phyloP scores from a whole-genome alignment of 225 moss, liverwort and hornwort species.

The Thuidium tamariscinum region DNA sequence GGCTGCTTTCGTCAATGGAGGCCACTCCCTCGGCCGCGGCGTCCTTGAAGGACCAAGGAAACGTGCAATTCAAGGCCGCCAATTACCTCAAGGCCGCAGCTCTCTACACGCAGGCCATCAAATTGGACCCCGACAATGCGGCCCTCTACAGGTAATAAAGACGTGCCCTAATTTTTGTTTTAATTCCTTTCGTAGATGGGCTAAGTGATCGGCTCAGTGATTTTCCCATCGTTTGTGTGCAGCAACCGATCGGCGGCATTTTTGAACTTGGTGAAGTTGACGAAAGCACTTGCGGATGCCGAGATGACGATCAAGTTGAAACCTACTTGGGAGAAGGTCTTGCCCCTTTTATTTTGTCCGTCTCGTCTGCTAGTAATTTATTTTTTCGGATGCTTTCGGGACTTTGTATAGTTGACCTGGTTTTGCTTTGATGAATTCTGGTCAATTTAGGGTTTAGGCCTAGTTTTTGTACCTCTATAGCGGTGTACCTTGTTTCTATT shows the following conservation, averaged over 20 bases:
- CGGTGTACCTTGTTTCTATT: background rate
- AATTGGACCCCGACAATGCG: slow-evolving; percentile 77
- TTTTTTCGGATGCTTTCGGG: background rate
- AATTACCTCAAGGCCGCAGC: slow-evolving; percentile 93
- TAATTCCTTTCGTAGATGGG: background rate
- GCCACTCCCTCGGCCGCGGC: slow-evolving; percentile 24
- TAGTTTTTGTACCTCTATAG: background rate
- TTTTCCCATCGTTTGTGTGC: background rate
- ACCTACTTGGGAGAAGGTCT: slow-evolving; percentile 97
- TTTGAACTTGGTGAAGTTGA: slow-evolving; percentile 78
- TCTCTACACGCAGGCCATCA: slow-evolving; percentile 95
- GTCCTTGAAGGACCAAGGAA: slow-evolving; percentile 78
- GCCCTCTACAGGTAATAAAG: slow-evolving; percentile 58
- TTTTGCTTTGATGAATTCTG: background rate
- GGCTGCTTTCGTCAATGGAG: slow-evolving; percentile 12
- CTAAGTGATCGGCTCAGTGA: background rate
- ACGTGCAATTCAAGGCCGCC: slow-evolving; percentile 69
- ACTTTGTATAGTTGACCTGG: background rate
- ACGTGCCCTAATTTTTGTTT: background rate
- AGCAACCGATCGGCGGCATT: slow-evolving; percentile 99
- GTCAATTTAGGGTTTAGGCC: background rate
- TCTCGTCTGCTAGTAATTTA: background rate
- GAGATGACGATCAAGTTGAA: slow-evolving; percentile 93
- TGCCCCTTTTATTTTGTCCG: background rate
- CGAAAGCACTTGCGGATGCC: slow-evolving; percentile 90